phyloP scores from a whole-genome alignment of 306 rosid genomes.

The Vigna trinervia region DNA sequence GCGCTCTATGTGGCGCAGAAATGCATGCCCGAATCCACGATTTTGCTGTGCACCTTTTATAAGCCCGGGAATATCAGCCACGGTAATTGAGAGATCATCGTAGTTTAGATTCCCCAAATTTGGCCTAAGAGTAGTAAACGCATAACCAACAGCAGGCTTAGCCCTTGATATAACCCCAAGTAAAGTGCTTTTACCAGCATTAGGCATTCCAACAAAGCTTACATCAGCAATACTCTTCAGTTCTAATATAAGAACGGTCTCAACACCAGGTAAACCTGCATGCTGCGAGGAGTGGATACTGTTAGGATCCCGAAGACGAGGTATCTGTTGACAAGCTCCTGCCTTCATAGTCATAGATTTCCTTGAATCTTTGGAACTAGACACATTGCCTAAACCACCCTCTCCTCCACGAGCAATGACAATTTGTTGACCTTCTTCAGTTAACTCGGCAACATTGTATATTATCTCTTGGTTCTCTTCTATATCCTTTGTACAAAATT shows the following conservation, averaged over 20 bases:
- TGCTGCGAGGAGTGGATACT: constrained; percentile 50
- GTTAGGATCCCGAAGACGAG: constrained; percentile 46
- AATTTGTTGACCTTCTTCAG: constrained; percentile 73
- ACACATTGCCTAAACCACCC: constrained; percentile 77
- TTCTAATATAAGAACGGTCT: constrained; percentile 75
- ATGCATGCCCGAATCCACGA: constrained; percentile 90
- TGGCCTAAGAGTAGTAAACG: constrained; percentile 92
- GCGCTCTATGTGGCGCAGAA: constrained; percentile 93
- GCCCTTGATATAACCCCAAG: constrained; percentile 90
- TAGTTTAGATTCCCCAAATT: constrained; percentile 86
- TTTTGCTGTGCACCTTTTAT: constrained; percentile 92
- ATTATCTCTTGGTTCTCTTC: constrained; percentile 57
- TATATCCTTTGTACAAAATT: constrained; percentile 44
- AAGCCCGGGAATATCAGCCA: constrained; percentile 94
- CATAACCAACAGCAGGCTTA: constrained; percentile 85
- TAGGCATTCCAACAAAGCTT: constrained; percentile 95
- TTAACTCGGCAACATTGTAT: constrained; percentile 77
- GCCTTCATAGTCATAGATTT: constrained; percentile 43
- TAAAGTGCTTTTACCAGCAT: constrained; percentile 97
- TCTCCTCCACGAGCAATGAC: constrained; percentile 79
- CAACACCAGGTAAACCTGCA: constrained; percentile 70
- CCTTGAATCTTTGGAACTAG: constrained; percentile 53
- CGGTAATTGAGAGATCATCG: constrained; percentile 84
- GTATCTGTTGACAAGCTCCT: constrained; percentile 36
- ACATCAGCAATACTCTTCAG: constrained; percentile 96